phyloP scores from a whole-genome alignment of 768 basidiomycete species.

The Mycena filopes region DNA sequence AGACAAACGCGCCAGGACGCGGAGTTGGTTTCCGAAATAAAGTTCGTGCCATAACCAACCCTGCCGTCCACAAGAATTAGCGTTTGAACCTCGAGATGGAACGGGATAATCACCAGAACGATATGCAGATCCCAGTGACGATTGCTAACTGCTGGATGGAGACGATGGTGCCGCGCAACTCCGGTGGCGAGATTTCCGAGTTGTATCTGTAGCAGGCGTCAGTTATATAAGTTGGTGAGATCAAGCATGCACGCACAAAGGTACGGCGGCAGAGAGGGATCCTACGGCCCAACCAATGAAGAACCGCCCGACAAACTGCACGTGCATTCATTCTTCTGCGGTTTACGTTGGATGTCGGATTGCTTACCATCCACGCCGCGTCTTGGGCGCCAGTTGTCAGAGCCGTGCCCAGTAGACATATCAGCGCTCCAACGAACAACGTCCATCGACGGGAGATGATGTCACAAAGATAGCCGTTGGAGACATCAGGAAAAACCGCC shows the following conservation, averaged over 20 bases:
- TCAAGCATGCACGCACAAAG: conserved; percentile 31
- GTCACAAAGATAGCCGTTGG: conserved; percentile 36
- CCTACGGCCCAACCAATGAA: conserved; percentile 71
- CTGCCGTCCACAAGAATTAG: conserved; percentile 8
- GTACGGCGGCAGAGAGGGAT: conserved; percentile 54
- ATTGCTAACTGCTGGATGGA: conserved; percentile 49
- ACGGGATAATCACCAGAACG: conserved; percentile 22
- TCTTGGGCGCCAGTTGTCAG: conserved; percentile 35
- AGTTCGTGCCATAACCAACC: conserved; percentile 37
- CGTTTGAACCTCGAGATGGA: background rate
- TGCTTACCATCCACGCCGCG: conserved; percentile 31
- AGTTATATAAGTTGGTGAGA: conserved; percentile 37
- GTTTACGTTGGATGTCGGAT: background rate
- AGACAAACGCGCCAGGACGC: conserved; percentile 45
- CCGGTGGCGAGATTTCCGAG: conserved; percentile 52
- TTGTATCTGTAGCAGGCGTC: conserved; percentile 40
- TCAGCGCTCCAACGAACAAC: conserved; percentile 29
- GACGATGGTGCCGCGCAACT: conserved; percentile 49
- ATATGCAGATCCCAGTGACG: conserved; percentile 43
- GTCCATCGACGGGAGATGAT: conserved; percentile 36
- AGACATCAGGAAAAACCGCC: background rate
- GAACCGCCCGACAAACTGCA: conserved; percentile 54
- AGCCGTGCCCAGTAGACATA: conserved; percentile 34
- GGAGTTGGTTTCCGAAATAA: conserved; percentile 36
- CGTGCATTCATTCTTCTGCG: background rate